Evolutionary conservation across 176 grass and related monocot species (phyloP), one percentile per base, ranked within the genome.

Genomic region (Oryza glaberrima): DNA sequence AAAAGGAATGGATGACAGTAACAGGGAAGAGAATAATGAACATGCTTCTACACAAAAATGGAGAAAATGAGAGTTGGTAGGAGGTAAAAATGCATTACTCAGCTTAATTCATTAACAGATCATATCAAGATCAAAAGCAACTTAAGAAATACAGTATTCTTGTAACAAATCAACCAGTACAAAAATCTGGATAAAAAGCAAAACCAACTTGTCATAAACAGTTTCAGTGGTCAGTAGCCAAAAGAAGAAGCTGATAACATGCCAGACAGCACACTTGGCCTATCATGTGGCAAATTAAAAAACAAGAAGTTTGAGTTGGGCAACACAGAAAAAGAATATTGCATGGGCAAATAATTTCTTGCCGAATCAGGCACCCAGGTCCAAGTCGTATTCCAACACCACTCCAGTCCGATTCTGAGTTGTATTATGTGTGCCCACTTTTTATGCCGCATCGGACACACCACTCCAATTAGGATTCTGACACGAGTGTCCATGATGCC

Each of bases 151-250:
- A 58, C 6, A 56, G 5, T 58, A n/a, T 20, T 58, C 54, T 58
- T 58, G 19, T 58, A 58, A 58, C 54, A 58, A 58, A 58, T 3
- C 19, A 58, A 58, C 17, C 6, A 7, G 6, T 58, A 20, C 0
- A 58, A 58, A 58, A n/a, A 58, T 19, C 54, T 20, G 7, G 0
- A 20, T 20, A 20, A 56, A 56, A 56, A 58, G 19, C 19, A 4
- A 52, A 68, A 67, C 30, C 28, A 61, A 32, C 63, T 17, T 76
- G 61, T 8, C 45, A 87, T 58, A 76, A 60, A 16, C 30, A 70
- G 36, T 51, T 79, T 65, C 41, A 48, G 51, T 19, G 38, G 54
- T 34, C 40, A 26, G 54, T n/a, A 83, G 25, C 19, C 56, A 15
- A 73, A 48, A 34, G 43, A 32, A 83, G 11, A 14, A 74, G 81